Evolutionary conservation across 768 basidiomycete species (phyloP).

Genomic region (Hericium coralloides): DNA sequence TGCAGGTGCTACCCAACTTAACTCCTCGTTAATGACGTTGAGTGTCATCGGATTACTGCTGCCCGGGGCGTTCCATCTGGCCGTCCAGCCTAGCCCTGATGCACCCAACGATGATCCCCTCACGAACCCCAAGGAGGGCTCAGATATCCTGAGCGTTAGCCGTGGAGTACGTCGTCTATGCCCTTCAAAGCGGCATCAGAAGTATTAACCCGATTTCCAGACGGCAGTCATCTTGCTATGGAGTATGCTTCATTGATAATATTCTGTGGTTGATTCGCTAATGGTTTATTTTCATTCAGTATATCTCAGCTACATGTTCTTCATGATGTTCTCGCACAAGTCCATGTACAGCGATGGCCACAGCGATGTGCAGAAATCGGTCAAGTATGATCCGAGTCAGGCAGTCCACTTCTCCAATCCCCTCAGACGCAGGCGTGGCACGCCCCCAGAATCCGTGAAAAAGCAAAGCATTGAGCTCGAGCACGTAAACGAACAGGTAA

Average conservation of each 20-base stretch:
- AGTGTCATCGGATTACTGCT: constrained; percentile 75
- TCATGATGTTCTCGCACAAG: constrained; percentile 49
- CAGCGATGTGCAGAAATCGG: background rate
- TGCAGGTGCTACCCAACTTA: constrained; percentile 54
- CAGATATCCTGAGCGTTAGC: constrained; percentile 40
- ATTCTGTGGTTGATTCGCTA: background rate
- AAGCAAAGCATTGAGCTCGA: background rate
- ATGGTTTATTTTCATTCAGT: constrained; percentile 23
- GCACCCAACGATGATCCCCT: constrained; percentile 14
- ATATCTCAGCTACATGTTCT: constrained; percentile 41
- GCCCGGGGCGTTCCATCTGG: constrained; percentile 73
- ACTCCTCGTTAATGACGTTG: constrained; percentile 66
- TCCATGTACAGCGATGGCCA: constrained; percentile 37
- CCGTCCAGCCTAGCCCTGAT: constrained; percentile 19
- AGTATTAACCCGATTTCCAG: constrained; percentile 15
- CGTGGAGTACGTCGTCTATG: constrained; percentile 32
- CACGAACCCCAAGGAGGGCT: constrained; percentile 25
- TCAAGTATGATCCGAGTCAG: background rate
- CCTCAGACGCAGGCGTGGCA: background rate
- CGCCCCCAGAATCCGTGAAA: background rate
- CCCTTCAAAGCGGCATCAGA: background rate
- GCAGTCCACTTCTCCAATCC: background rate
- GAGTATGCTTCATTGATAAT: constrained; percentile 26
- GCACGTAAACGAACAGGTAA: background rate
- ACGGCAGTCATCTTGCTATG: constrained; percentile 45